Base-by-base conservation (phyloP, 2,329 filamentous ascomycete genomes). In the Penicillium sp. region DNA sequence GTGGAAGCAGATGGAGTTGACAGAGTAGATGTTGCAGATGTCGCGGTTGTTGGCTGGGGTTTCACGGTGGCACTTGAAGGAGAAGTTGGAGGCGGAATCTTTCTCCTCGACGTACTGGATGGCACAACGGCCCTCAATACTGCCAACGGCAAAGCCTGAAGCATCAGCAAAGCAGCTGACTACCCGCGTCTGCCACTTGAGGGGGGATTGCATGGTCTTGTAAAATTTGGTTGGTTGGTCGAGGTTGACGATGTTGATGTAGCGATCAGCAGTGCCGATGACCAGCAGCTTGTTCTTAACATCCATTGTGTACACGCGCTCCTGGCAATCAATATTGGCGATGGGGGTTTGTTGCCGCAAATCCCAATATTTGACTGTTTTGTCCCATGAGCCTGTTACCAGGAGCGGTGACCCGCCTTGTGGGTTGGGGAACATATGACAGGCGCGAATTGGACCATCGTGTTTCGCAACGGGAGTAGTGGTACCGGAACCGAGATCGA, bases 61-160 rank as follows among this genome's bases (percentile, higher is more conserved):
- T 68, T 96, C 91, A 57, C 95, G 92, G 76, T 99, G 95, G 77
- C 95, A 99, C 78, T 98, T 98, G 86, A 99, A 99, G 43, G 91
- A 96, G 82, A 99, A 99, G 80, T 99, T 98, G 70, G 88, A 90
- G 68, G 87, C 85, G 3, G 89, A 80, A 73, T 99, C 92, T 77
- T 97, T 97, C 44, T 99, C 95, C 69, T 99, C 93, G 35, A 97
- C 91, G 69, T 99, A 98, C 73, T 99, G 95, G 62, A 99, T 99
- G 1, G 95, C 95, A 74, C 95, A 99, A 55, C 95, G 89, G 29
- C 95, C 95, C 75, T 99, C 95, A 68, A 99, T 96, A 72, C 91
- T 96, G 53, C 95, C 95, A 50, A 99, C 90, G 1, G 95, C 95
- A 70, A 96, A 99, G 6, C 95, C 95, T 0, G 87, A 87, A 7